Base-by-base conservation (phyloP, 2,329 filamentous ascomycete species). In the Colletotrichum gigasporum region DNA sequence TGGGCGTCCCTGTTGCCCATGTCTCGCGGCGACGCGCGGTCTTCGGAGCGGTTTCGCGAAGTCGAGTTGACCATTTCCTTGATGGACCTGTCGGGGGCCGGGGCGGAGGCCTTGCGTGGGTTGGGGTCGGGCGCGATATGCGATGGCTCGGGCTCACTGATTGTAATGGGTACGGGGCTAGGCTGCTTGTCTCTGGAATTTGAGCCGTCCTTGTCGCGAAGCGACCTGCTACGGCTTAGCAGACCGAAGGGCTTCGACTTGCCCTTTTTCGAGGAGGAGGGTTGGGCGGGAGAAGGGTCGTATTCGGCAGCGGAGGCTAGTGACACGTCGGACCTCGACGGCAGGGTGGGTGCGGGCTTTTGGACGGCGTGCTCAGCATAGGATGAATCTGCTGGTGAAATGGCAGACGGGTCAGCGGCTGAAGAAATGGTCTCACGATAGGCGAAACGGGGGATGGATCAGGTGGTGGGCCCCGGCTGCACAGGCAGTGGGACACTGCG, bases 11-110 rank as follows among this genome's bases (percentile, higher is more conserved):
- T 81, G 65, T 78, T 78, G 24, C 78, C 74, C 11, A 74, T 73
- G 45, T 87, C 84, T 63, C 84, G 78, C 20, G 76, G 71, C 14
- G 77, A 73, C 16, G 81, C 76, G 69, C 92, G 87, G 74, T 96
- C 93, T 66, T 89, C 88, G 3, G 92, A 94, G 69, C 90, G 89
- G 69, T 91, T 93, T 66, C 92, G 86, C 58, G 84, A 76, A 22
- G 84, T 83, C 28, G 90, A 87, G 67, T 80, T 82, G 81, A 92
- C 90, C 79, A 90, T 90, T 44, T 90, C 86, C 69, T 87, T 86
- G 70, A 90, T 88, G 3, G 88, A 84, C 69, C 89, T 86, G 60
- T 94, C 92, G 70, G 87, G 85, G 35, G 78, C 85, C 32, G 89
- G 76, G 1, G 90, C 88, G 9, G 91, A 87, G 1, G 90, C 89